Base-by-base conservation (phyloP, 1,139 yeast genomes). In the Schwanniomyces etchellsii region DNA sequence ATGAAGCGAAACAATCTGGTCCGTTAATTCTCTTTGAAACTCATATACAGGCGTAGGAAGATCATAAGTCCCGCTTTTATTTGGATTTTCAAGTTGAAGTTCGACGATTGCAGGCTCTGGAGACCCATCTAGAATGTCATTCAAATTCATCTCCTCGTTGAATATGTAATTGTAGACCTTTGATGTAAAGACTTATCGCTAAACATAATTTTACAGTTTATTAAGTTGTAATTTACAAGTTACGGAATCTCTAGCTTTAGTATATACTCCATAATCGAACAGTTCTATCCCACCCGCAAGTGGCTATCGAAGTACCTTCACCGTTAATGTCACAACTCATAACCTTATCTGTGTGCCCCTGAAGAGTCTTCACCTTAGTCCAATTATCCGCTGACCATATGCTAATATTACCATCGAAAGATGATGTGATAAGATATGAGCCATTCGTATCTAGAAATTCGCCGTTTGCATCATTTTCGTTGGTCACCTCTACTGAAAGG, bases 1-100 rank as follows among this genome's bases (percentile, higher is more conserved):
- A 54, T 91, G 97, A 27, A 88, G 63, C 1, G 95, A 83, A 5
- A 91, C 83, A 17, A 91, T 88, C 50, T 88, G 95, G 57, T 89
- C 95, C n/a, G 91, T 84, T 32, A 91, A 68, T 48, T 86, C 94
- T 46, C 80, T 81, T 51, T 91, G 97, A 43, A 85, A 82, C 39
- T 83, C 88, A 36, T 84, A 77, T 81, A 89, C 78, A 3, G 95
- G 89, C 4, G 94, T 84, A 0, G 95, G 86, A 26, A 89, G 63
- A 52, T 77, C 73, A 52, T 85, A 86, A 45, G 83, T 95, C 6
- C 89, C 84, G 2, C 80, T 71, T 4, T 50, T 54, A 36, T 60
- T 64, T 34, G 47, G 42, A 20, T 45, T 50, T 30, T 50, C 62
- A 25, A 65, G 50, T 32, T 64, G 64, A 24, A 69, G 64, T 39